Evolutionary conservation across 2,329 filamentous ascomycete genomes (phyloP).

Genomic region (Cordyceps tenuipes): DNA sequence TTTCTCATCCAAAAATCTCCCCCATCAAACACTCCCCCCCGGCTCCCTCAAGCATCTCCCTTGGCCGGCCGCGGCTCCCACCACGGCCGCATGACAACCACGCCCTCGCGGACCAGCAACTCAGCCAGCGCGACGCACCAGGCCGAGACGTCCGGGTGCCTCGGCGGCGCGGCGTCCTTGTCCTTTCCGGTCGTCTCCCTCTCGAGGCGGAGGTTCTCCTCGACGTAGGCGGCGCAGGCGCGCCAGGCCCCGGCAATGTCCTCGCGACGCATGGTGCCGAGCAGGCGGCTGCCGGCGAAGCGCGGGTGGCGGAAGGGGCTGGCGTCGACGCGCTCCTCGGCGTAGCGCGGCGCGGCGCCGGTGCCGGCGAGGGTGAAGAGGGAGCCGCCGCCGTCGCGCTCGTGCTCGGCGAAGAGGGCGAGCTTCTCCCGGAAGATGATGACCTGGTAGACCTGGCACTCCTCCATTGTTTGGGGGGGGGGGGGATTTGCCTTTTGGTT

Average conservation of each 20-base stretch:
- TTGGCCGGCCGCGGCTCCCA: not conserved
- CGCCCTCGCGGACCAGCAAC: not conserved
- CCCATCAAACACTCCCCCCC: too few species aligned
- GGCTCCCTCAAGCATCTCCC: too few species aligned
- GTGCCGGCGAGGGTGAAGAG: not conserved
- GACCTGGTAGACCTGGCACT: not conserved
- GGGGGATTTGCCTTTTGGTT: too few species aligned
- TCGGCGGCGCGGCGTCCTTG: not conserved
- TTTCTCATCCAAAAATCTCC: too few species aligned
- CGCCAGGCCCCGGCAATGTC: not conserved
- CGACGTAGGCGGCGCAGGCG: not conserved
- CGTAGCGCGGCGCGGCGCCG: not conserved
- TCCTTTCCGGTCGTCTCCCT: too few species aligned
- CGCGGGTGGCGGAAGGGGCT: not conserved
- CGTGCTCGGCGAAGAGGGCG: constrained; percentile 1
- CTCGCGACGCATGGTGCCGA: not conserved
- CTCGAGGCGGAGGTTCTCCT: not conserved
- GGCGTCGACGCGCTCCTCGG: not conserved
- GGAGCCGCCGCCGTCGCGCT: not conserved
- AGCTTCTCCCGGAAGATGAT: not conserved
- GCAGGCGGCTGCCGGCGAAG: not conserved
- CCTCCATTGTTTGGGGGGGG: too few species aligned
- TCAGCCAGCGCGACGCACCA: not conserved
- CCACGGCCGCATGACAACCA: not conserved
- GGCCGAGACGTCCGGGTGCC: not conserved